Conservation (phyloP, 1,284 basidiomycete species). For the Microstroma glucosiphilum region DNA sequence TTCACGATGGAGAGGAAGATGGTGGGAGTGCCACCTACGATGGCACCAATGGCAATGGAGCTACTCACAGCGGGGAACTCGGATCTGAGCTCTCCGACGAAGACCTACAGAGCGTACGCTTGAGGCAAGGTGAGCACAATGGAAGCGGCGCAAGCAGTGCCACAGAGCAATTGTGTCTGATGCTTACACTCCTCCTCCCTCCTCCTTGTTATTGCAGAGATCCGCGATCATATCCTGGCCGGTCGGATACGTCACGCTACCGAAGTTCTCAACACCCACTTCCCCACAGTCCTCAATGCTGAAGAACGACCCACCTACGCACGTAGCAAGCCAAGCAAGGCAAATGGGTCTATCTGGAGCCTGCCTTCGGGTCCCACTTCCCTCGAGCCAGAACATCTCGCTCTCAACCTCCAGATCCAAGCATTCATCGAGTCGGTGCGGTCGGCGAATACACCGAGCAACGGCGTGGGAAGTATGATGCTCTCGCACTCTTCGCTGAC, state of each 20-base stretch:
- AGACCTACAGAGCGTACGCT: constrained; percentile 11
- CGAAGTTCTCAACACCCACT: constrained; percentile 58
- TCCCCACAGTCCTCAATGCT: constrained; percentile 39
- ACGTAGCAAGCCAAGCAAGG: not conserved
- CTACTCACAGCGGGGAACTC: constrained; percentile 17
- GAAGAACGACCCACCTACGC: not conserved
- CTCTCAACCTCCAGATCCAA: constrained; percentile 73
- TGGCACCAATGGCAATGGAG: constrained; percentile 16
- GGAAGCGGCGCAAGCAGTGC: not conserved
- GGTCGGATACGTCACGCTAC: constrained; percentile 68
- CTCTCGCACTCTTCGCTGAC: constrained; percentile 2
- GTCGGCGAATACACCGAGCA: constrained; percentile 48
- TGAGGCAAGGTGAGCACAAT: constrained; percentile 16
- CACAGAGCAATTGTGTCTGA: not conserved
- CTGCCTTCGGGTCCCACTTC: constrained; percentile 24
- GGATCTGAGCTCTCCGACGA: constrained; percentile 9
- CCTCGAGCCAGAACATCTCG: constrained; percentile 64
- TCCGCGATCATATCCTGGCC: constrained; percentile 61
- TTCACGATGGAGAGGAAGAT: constrained; percentile 11
- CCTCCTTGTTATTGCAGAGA: constrained; percentile 60
- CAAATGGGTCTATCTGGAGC: constrained; percentile 6
- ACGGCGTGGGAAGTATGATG: constrained; percentile 1
- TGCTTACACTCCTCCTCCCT: constrained; percentile 1
- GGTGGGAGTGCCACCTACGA: not conserved
- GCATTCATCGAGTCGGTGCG: constrained; percentile 75